Evolutionary conservation across 257 asterid genomes (phyloP), one percentile per base, ranked within the genome.

Genomic region (Lycium ferocissimum): DNA sequence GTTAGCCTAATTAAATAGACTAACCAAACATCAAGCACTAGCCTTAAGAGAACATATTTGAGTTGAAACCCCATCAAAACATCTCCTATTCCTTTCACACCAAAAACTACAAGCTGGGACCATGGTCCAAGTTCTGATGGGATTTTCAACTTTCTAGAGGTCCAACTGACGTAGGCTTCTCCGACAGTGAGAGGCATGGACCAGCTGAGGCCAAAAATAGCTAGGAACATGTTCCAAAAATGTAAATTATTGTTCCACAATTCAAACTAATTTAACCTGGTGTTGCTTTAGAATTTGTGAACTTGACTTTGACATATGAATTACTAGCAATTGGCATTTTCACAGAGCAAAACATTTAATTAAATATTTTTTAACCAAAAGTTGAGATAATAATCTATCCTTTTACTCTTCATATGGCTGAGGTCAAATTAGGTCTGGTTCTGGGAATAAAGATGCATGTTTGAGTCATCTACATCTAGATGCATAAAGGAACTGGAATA

Each of bases 221-320:
- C 22, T 69, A 37, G 53, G 76, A 37, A 37, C 76, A 37, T 69
- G 76, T 37, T 37, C 49, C 3, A 69, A 69, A 69, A 3, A 69
- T 37, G 53, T 70, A 20, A n/a, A 47, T 47, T 2, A 45, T 72
- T 4, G 57, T 43, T 71, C 59, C 59, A 73, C 59, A 20, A 10
- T 51, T 10, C 59, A 73, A 47, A 11, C 80, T n/a, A 73, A n/a
- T 47, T 20, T 47, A 11, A 20, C 14, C 37, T 8, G 26, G 1
- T 22, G 13, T 7, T 70, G 14, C 37, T 56, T 40, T 84, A 17
- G 33, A 6, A 6, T 69, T 63, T 72, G 53, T 79, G 78, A 12
- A 22, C 86, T 65, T 56, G 62, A 47, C 51, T 40, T 85, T 56
- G 14, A 75, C 80, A 86, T 61, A 38, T 18, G 5, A 45, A 47